Conservation (phyloP, 2,329 filamentous ascomycete genomes). For the Paracoccidioides brasiliensis region DNA sequence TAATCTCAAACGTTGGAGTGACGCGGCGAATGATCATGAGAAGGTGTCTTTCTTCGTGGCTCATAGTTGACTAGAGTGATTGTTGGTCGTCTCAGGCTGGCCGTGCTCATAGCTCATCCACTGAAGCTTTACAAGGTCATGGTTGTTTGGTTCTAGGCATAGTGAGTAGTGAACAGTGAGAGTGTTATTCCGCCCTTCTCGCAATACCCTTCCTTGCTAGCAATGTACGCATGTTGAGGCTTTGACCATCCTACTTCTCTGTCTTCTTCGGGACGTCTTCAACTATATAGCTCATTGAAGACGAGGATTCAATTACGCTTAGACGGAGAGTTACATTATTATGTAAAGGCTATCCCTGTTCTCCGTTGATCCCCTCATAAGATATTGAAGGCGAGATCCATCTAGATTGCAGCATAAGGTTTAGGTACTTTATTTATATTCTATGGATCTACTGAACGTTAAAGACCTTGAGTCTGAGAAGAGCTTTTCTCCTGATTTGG, state of each 20-base stretch:
- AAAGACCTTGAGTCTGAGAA: too few species aligned
- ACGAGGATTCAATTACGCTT: too few species aligned
- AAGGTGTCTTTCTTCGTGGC: background rate
- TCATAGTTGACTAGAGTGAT: background rate
- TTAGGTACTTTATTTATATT: background rate
- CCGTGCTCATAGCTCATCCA: background rate
- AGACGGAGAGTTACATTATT: too few species aligned
- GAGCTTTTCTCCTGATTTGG: background rate
- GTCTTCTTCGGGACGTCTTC: too few species aligned
- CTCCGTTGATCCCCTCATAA: background rate
- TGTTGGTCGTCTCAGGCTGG: background rate
- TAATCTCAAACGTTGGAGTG: too few species aligned
- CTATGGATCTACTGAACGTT: background rate
- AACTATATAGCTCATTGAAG: too few species aligned
- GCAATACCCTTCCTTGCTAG: background rate
- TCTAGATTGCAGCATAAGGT: background rate
- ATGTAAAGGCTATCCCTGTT: too few species aligned
- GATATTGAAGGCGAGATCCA: background rate
- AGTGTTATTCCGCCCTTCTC: background rate
- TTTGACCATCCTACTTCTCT: too few species aligned
- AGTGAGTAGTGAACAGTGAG: background rate
- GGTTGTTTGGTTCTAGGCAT: background rate
- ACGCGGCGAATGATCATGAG: too few species aligned
- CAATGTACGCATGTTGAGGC: too few species aligned
- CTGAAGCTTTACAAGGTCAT: background rate